These are phyloP conservation scores for Pontederia paniculata DNA, from an alignment of 176 grass and related monocot genomes.

Conservation along the genomic window DNA sequence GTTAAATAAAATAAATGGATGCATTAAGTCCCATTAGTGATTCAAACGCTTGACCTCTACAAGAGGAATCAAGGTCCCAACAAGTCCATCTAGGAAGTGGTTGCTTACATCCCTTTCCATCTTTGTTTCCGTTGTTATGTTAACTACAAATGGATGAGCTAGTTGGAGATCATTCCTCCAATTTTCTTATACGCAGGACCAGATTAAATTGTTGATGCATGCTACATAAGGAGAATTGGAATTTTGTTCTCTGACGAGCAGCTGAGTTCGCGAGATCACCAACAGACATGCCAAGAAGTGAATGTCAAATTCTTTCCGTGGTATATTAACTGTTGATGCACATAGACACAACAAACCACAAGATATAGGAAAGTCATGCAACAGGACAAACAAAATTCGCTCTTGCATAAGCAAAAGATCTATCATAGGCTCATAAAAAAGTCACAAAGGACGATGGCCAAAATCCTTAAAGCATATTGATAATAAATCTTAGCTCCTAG, in stretches of 20 bases:
- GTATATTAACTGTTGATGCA: conserved; percentile 24
- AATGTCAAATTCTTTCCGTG: neutral
- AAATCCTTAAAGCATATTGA: neutral
- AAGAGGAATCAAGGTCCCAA: no score
- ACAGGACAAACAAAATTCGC: neutral
- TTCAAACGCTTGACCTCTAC: no score
- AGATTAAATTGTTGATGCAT: no score
- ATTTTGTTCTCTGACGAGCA: conserved; percentile 9
- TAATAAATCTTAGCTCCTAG: neutral
- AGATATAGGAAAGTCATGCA: conserved; percentile 13
- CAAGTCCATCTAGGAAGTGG: no score
- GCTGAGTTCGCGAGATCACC: conserved; percentile 25
- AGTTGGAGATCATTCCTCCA: no score
- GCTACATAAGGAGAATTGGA: no score
- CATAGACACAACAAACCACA: conserved; percentile 13
- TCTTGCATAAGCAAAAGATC: neutral
- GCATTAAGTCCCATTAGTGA: no score
- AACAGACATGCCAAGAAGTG: conserved; percentile 17
- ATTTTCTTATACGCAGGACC: no score
- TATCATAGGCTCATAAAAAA: neutral
- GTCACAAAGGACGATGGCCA: neutral
- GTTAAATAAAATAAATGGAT: no score
- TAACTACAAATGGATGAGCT: no score
- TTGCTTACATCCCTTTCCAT: no score
- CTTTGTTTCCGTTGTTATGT: no score